Conservation (phyloP, 176 grass and related monocot species). For the Avena eriantha region DNA sequence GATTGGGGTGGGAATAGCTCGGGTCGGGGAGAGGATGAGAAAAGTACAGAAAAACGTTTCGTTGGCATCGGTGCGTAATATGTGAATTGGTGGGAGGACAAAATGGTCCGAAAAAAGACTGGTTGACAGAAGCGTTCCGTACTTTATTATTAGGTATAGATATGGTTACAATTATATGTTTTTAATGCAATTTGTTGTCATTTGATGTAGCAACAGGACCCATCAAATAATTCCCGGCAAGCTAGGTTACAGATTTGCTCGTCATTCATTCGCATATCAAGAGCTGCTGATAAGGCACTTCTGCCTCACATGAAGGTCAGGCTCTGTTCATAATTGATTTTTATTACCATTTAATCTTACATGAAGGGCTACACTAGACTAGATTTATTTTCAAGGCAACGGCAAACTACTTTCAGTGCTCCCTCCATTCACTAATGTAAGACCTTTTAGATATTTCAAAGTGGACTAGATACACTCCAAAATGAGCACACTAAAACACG, state of each 20-base stretch:
- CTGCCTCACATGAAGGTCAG: constrained; percentile 99
- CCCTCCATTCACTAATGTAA: no score
- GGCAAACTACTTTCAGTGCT: not conserved
- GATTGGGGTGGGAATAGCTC: no score
- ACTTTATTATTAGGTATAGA: no score
- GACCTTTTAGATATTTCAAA: no score
- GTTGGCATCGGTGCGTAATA: no score
- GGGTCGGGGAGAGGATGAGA: no score
- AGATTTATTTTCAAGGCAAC: not conserved
- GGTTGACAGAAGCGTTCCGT: no score
- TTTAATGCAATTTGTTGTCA: constrained; percentile 15
- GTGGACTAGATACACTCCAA: no score
- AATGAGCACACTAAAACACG: no score
- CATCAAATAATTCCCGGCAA: constrained; percentile 81
- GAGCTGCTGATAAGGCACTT: constrained; percentile 94
- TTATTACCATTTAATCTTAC: constrained; percentile 24
- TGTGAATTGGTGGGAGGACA: no score
- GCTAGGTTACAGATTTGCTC: constrained; percentile 95
- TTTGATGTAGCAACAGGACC: constrained; percentile 61
- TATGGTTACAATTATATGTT: constrained; percentile 22
- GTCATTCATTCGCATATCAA: constrained; percentile 93
- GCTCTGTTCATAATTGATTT: constrained; percentile 35
- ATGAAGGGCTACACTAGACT: constrained; percentile 13
- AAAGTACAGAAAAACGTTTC: no score
- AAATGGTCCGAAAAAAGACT: no score